These are phyloP conservation scores for Begonia masoniana DNA, from an alignment of 306 rosid genomes.

Conservation along the genomic window DNA sequence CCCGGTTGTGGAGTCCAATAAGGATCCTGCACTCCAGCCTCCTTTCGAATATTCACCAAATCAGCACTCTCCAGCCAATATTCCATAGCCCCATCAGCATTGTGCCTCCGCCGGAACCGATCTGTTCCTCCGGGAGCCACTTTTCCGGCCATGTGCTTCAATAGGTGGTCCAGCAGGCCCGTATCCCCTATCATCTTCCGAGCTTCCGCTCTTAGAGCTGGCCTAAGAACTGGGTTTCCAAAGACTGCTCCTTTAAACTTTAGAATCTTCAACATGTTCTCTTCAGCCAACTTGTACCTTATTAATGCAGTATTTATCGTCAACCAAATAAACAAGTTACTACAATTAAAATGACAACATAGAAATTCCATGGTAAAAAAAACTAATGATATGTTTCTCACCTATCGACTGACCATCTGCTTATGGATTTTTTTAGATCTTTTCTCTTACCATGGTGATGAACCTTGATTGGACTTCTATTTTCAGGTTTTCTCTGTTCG, in stretches of 20 bases:
- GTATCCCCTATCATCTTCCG: conserved; percentile 81
- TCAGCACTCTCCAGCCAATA: conserved; percentile 93
- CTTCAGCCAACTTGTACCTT: conserved; percentile 73
- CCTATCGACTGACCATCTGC: conserved; percentile 51
- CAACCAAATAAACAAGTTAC: not conserved
- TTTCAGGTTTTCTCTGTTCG: conserved; percentile 12
- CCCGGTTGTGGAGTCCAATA: conserved; percentile 85
- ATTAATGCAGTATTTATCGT: not conserved
- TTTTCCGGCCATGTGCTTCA: conserved; percentile 90
- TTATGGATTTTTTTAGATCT: conserved; percentile 23
- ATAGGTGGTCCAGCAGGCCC: conserved; percentile 77
- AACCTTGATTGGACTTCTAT: conserved; percentile 21
- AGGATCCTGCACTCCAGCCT: conserved; percentile 75
- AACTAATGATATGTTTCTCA: conserved; percentile 2
- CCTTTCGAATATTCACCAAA: conserved; percentile 38
- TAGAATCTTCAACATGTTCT: conserved; percentile 64
- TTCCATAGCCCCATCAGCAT: conserved; percentile 86
- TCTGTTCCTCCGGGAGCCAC: conserved; percentile 71
- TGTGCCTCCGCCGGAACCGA: conserved; percentile 70
- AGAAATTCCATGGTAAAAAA: not conserved
- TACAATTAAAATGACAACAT: not conserved
- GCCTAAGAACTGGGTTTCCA: conserved; percentile 66
- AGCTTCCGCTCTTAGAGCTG: conserved; percentile 64
- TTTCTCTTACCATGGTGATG: conserved; percentile 22
- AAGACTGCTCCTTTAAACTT: conserved; percentile 44